Evolutionary conservation across 2,329 filamentous ascomycete species (phyloP).

Genomic region (Mycogone perniciosa): DNA sequence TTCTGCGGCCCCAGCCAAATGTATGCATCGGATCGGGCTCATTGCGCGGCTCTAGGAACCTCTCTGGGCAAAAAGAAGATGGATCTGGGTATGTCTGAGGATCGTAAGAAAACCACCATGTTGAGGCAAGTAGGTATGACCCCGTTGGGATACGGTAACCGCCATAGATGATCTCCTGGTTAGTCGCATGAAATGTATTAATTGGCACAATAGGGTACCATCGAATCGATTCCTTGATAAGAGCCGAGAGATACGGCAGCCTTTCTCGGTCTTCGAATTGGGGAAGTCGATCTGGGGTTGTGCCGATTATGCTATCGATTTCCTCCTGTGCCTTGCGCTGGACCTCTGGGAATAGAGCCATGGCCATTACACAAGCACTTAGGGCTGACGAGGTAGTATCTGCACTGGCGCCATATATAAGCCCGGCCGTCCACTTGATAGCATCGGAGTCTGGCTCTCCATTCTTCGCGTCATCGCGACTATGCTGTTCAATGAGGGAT

Average conservation of each 20-base stretch:
- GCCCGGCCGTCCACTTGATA: neutral
- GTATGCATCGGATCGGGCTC: slow-evolving; percentile 3
- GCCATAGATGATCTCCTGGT: neutral
- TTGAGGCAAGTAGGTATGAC: neutral
- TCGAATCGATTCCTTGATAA: slow-evolving; percentile 20
- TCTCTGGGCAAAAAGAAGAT: slow-evolving; percentile 1
- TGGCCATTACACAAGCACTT: slow-evolving; percentile 7
- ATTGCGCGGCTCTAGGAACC: slow-evolving; percentile 10
- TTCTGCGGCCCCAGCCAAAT: slow-evolving; percentile 10
- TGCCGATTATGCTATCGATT: slow-evolving; percentile 17
- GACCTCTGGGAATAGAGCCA: slow-evolving; percentile 10
- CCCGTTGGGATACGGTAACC: slow-evolving; percentile 8
- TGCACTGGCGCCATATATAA: slow-evolving; percentile 7
- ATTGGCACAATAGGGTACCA: slow-evolving; percentile 13
- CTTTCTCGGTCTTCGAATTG: slow-evolving; percentile 14
- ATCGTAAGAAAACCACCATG: slow-evolving; percentile 7
- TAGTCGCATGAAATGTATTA: neutral
- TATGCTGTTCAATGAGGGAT: neutral
- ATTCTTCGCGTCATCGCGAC: neutral
- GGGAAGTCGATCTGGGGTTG: slow-evolving; percentile 5
- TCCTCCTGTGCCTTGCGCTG: slow-evolving; percentile 14
- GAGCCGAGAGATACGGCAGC: slow-evolving; percentile 19
- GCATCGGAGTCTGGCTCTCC: neutral
- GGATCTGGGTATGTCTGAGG: slow-evolving; percentile 2
- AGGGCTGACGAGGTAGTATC: slow-evolving; percentile 7